Base-by-base conservation (phyloP, 495 filamentous ascomycete genomes). In the Hyaloscypha variabilis region DNA sequence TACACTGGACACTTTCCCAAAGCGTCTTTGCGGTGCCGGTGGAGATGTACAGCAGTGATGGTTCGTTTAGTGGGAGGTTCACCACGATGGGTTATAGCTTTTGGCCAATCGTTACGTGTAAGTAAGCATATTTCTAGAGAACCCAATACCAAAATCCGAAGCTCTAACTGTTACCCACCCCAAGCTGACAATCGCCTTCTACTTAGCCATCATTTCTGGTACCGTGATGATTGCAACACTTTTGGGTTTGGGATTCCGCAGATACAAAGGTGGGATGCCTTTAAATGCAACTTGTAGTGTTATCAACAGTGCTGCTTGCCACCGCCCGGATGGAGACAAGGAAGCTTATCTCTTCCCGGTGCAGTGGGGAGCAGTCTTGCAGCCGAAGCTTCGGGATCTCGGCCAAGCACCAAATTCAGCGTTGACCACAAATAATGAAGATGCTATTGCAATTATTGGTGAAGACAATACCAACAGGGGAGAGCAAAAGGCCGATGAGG, bases 261-360 rank as follows among this genome's bases (percentile, higher is more conserved):
- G 49, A 51, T 51, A 51, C 31, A 34, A 34, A 34, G 31, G 23
- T 51, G 49, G 19, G 49, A 51, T 51, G 49, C 49, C 49, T 24
- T 51, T 51, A 19, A 24, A 6, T 2, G 49, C 49, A 19, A 51
- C 49, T 51, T 51, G 49, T 51, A 51, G 49, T 51, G 49, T 24
- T 51, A 24, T 24, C 1, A 51, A 14, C 19, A 51, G 49, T 51
- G 19, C 49, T 21, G 49, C 49, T 21, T 51, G 49, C 23, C 49
- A 51, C 23, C 19, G 3, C 19, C 49, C 49, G 23, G 49, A 51
- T n/a, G 19, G 23, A 51, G 49, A 51, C 49, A 51, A 51, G 23
- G 23, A 24, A 21, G 49, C 49, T 51, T 19, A 51, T 5, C 49
- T 51, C 6, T 51, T 51, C 19, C 49, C 49, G 49, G 49, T 51